Conservation (phyloP, 2,329 filamentous ascomycete genomes). For the Botrytis sinoallii region DNA sequence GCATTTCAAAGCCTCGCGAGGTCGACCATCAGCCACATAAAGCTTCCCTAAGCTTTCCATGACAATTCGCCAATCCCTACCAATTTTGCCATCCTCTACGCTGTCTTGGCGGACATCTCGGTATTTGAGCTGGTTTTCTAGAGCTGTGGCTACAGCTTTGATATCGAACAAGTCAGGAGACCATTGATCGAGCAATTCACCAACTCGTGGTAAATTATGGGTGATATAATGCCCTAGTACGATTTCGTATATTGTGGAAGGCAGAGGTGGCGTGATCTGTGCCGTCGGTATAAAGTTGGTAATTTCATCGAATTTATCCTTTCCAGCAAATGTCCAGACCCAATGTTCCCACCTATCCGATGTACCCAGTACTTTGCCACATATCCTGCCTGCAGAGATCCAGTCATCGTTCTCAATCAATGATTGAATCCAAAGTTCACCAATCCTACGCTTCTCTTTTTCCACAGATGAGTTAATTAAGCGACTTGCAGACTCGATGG, state of each 20-base stretch:
- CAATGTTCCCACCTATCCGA: constrained; percentile 90
- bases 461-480: constrained; percentile 65
- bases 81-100: constrained; percentile 67
- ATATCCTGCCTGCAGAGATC: constrained; percentile 73
- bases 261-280: constrained; percentile 74
- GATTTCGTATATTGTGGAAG: constrained; percentile 81
- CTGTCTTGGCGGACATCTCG: constrained; percentile 73
- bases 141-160: constrained; percentile 68
- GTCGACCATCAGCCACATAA: constrained; percentile 76
- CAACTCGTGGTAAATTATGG: constrained; percentile 70
- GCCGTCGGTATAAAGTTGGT: constrained; percentile 76
- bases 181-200: constrained; percentile 79
- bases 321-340: constrained; percentile 87
- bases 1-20: constrained; percentile 79
- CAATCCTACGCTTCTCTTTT: constrained; percentile 85
- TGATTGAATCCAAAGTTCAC: constrained; percentile 90
- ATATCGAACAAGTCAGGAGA: constrained; percentile 80
- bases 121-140: constrained; percentile 78
- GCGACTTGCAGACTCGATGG: constrained; percentile 57
- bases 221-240: constrained; percentile 86
- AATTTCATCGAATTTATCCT: constrained; percentile 85
- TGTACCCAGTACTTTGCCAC: constrained; percentile 76
- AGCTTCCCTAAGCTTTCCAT: constrained; percentile 81
- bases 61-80: constrained; percentile 85
- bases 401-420: constrained; percentile 74